A percentile compares a stretch with the other conserved stretches of the same genome.
phyloP scores from a whole-genome alignment of 1,284 basidiomycete species.

The Ceratorhiza oryzae-sativae region DNA sequence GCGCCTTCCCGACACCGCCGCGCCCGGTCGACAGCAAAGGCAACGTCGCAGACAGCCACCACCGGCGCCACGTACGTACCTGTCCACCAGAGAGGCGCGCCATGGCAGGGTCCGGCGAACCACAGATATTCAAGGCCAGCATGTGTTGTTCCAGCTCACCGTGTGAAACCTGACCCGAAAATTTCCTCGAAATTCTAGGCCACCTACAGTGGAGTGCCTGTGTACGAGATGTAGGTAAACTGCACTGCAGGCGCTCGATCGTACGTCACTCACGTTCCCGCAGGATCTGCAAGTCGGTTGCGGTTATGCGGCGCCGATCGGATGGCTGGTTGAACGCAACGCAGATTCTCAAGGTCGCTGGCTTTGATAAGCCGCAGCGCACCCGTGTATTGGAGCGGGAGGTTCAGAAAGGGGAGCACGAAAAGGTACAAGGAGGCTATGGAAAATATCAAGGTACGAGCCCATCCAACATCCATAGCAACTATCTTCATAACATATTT shows the following conservation, averaged over 20 bases:
- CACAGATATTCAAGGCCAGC: conserved; percentile 77
- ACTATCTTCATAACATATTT: background rate
- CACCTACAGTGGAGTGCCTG: conserved; percentile 86
- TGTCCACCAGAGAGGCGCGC: background rate
- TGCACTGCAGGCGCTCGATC: conserved; percentile 46
- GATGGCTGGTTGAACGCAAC: conserved; percentile 99
- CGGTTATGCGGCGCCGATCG: conserved; percentile 94
- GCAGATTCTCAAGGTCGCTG: conserved; percentile 98
- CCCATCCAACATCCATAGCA: background rate
- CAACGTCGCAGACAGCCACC: background rate
- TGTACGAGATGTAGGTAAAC: conserved; percentile 79
- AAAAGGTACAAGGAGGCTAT: conserved; percentile 99
- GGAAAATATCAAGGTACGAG: conserved; percentile 95
- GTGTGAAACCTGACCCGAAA: background rate
- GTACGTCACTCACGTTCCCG: conserved; percentile 28
- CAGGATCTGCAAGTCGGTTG: conserved; percentile 93
- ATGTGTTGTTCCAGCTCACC: background rate
- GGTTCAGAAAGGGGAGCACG: conserved; percentile 98
- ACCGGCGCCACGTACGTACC: background rate
- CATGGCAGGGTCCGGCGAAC: conserved; percentile 52
- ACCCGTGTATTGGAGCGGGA: conserved; percentile 97
- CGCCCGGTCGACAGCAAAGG: background rate
- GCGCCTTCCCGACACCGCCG: background rate
- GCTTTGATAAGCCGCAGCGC: conserved; percentile 98
- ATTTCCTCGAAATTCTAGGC: conserved; percentile 58